Evolutionary conservation across 2,329 filamentous ascomycete species (phyloP).

Genomic region (Chrysoporthe austroafricana): DNA sequence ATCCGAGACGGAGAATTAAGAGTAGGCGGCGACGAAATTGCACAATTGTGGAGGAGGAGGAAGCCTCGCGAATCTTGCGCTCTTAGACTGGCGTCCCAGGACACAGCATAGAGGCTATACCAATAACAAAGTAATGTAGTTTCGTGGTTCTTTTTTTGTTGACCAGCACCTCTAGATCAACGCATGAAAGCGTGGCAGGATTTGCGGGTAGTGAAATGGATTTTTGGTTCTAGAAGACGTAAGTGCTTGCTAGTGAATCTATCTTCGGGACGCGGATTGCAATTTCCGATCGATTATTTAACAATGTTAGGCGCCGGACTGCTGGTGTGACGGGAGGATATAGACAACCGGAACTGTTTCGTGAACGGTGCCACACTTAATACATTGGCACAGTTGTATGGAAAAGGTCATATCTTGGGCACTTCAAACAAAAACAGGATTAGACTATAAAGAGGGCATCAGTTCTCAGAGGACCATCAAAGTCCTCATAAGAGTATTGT

Average conservation of each 20-base stretch:
- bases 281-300: not conserved
- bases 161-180: no score
- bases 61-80: no score
- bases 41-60: no score
- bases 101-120: no score
- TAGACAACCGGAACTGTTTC: not conserved
- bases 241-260: not conserved
- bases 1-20: no score
- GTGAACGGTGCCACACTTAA: not conserved
- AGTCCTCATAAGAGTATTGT: not conserved
- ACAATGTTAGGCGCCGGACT: not conserved
- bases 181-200: not conserved
- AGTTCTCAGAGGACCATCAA: no score
- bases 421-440: no score
- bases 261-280: not conserved
- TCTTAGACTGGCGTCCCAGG: no score
- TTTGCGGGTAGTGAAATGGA: not conserved
- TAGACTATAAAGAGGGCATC: no score
- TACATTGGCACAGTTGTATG: not conserved
- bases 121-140: no score
- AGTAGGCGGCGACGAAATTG: no score
- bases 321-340: not conserved
- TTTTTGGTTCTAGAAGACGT: not conserved
- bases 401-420: not conserved
- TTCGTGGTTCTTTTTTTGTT: no score